Conservation (phyloP, 139 green algal genomes). For the Chlamydomonas sphaeroides region DNA sequence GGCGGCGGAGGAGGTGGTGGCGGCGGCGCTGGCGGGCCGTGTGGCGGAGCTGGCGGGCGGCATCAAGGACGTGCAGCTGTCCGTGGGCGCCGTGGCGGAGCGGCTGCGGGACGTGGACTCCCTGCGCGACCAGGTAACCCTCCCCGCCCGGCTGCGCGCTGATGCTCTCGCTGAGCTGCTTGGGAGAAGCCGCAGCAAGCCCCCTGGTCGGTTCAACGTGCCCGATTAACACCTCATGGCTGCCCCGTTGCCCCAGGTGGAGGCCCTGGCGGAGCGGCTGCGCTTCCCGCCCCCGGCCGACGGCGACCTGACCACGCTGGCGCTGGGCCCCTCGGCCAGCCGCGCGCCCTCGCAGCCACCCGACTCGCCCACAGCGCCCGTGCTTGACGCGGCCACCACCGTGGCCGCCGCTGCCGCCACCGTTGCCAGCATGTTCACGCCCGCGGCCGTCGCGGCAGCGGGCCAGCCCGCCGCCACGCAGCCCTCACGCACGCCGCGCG, state of each 20-base stretch:
- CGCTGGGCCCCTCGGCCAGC: no score
- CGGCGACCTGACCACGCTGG: not conserved
- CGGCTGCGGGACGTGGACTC: constrained; percentile 1
- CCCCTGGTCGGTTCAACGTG: no score
- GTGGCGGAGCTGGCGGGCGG: not conserved
- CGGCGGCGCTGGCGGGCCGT: not conserved
- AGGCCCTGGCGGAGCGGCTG: constrained; percentile 15
- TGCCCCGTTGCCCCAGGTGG: not conserved
- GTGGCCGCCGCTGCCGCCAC: not conserved
- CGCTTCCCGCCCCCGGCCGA: not conserved
- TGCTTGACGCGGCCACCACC: not conserved
- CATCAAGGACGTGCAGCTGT: not conserved
- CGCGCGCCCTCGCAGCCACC: not conserved
- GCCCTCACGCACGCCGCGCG: not conserved
- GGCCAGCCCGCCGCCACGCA: no score
- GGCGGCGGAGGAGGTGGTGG: not conserved
- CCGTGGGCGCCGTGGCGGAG: not conserved
- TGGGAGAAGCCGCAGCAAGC: no score
- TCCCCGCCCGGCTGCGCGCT: no score
- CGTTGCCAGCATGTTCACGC: constrained; percentile 28
- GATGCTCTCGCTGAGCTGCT: no score
- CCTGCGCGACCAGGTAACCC: constrained; percentile 31
- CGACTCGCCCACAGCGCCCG: not conserved
- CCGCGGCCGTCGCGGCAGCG: not conserved
- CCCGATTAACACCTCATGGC: no score